Base-by-base conservation (phyloP, 352 stramenopile genomes). In the Aphanomyces stellatus region DNA sequence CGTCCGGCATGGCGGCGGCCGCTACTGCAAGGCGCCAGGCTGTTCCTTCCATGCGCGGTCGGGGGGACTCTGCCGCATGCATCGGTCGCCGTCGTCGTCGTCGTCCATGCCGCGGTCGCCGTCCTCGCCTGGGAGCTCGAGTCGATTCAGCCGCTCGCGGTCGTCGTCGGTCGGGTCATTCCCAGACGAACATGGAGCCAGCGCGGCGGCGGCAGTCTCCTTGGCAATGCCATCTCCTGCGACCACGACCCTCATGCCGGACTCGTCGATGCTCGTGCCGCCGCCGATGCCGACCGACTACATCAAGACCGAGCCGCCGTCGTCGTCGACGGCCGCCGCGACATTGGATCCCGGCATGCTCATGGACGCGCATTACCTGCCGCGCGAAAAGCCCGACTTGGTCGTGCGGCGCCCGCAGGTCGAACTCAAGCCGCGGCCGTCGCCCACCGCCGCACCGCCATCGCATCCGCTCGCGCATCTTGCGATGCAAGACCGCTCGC, bases 21-120 rank as follows among this genome's bases (percentile, higher is more conserved):
- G 48, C 22, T 49, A 57, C 4, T 67, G 60, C 41, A 67, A 67
- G 27, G 60, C 48, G 24, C 25, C 42, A 8, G 60, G 60, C 3
- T 67, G 60, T 31, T 67, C 87, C 74, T 81, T 90, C 66, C 83
- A 91, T 65, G 79, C 83, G 27, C 79, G 83, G 6, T 81, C 81
- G 19, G 81, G 81, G 0, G 83, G 83, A 2, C 70, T 90, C 2
- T 91, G 83, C 67, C 88, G 88, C 69, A 78, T 81, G 49, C 83
- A 91, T 34, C 49, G 49, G 30, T 57, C 49, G 13, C 37, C 37
- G n/a, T n/a, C 37, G 37, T 19, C 37, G n/a, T 46, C 37, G 37
- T 46, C 37, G 37, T 46, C 37, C 11, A n/a, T 19, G 11, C 13
- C n/a, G 37, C 11, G 11, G 11, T 19, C 13, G 13, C 37, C 37